Conservation (phyloP, 805 yeast species). For the Sporopachydermia lactativora region DNA sequence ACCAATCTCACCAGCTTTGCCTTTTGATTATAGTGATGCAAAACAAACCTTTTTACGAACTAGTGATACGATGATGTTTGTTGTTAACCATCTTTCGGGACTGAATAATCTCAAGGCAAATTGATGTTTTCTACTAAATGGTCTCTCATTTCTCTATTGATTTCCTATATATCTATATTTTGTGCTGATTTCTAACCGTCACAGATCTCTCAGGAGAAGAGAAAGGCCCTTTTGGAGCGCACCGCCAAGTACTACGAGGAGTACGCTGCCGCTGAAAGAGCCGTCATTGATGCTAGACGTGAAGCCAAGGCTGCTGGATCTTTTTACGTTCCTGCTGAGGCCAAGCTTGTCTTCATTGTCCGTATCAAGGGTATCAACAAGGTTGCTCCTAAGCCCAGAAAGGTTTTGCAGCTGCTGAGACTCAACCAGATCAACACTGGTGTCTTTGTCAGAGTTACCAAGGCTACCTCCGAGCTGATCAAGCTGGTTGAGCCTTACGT, state of each 20-base stretch:
- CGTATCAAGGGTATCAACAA: conserved; percentile 99
- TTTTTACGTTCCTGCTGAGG: conserved; percentile 91
- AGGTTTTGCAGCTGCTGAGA: conserved; percentile 89
- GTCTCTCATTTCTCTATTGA: not conserved
- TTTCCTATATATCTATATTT: conserved; percentile 2
- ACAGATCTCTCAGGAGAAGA: conserved; percentile 32
- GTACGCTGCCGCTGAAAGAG: conserved; percentile 86
- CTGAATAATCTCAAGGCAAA: conserved; percentile 28
- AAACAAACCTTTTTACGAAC: conserved; percentile 39
- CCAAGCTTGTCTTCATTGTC: conserved; percentile 86
- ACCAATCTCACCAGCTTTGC: not conserved
- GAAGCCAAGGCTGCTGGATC: conserved; percentile 90
- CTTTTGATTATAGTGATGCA: conserved; percentile 26
- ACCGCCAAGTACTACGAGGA: conserved; percentile 94
- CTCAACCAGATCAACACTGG: conserved; percentile 89
- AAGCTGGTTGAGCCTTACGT: conserved; percentile 93
- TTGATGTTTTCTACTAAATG: not conserved
- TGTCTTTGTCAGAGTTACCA: conserved; percentile 89
- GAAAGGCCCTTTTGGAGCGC: conserved; percentile 77
- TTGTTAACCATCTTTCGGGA: conserved; percentile 82
- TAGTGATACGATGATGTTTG: conserved; percentile 61
- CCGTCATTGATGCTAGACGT: conserved; percentile 67
- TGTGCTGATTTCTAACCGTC: not conserved
- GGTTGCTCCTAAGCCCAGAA: conserved; percentile 98
- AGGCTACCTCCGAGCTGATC: conserved; percentile 87